A percentile compares a stretch with the other conserved stretches of the same genome.
Evolutionary conservation across 495 filamentous ascomycete species (phyloP).

Genomic region (Penicillium cataractarum): DNA sequence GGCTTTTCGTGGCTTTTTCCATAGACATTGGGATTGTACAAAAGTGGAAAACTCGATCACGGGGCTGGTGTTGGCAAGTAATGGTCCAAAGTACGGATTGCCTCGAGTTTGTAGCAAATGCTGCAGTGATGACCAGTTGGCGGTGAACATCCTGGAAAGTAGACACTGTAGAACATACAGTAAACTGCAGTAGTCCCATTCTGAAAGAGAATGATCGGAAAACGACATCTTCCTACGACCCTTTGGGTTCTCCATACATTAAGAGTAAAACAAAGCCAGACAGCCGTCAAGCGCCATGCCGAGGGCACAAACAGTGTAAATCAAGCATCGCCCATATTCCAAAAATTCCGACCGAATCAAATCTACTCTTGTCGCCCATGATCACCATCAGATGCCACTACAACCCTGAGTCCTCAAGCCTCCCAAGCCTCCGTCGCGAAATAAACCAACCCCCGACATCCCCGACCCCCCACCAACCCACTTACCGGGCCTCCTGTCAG

Average conservation of each 20-base stretch:
- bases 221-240: background rate
- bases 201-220: background rate
- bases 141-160: constrained; percentile 12
- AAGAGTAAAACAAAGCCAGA: background rate
- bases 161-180: background rate
- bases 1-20: background rate
- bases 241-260: background rate
- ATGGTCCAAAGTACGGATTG: background rate
- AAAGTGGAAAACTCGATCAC: background rate
- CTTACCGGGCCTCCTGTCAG: constrained; percentile 4
- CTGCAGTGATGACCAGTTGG: constrained; percentile 1
- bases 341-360: constrained; percentile 1
- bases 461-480: constrained; percentile 8
- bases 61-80: background rate
- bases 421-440: background rate
- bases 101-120: background rate
- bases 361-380: no score
- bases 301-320: background rate
- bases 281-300: background rate
- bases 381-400: background rate
- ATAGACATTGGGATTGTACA: background rate
- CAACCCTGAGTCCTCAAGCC: background rate
- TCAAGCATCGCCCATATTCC: background rate
- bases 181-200: background rate
- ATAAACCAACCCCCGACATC: background rate